Conservation (phyloP, 2,329 filamentous ascomycete genomes). For the Cucurbitaria berberidis region DNA sequence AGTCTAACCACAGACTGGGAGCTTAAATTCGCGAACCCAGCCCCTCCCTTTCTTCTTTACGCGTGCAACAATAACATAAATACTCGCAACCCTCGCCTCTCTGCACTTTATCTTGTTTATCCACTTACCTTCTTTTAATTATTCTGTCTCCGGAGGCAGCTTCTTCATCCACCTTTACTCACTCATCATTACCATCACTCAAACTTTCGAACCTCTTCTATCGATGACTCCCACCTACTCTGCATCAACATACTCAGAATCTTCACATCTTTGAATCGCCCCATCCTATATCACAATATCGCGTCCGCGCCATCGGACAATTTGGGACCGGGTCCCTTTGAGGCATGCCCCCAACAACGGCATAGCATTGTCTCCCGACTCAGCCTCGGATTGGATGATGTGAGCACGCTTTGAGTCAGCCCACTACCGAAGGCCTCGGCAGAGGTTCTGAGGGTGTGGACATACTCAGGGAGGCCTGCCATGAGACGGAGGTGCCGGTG, state of each 20-base stretch:
- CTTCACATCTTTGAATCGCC: not conserved
- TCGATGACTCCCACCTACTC: not conserved
- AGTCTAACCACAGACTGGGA: not conserved
- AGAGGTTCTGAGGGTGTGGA: conserved; percentile 1
- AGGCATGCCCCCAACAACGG: conserved; percentile 6
- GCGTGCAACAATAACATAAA: conserved; percentile 1
- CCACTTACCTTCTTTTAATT: not conserved
- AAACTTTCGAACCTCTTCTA: not conserved
- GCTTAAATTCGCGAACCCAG: conserved; percentile 9
- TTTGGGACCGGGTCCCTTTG: not conserved
- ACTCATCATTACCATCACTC: not conserved
- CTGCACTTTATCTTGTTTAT: not conserved
- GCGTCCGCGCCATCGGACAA: conserved; percentile 2
- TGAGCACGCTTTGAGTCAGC: conserved; percentile 2
- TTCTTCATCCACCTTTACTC: not conserved
- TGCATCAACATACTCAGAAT: not conserved
- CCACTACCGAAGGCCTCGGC: conserved; percentile 5
- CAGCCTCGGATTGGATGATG: conserved; percentile 14
- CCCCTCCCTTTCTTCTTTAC: not conserved
- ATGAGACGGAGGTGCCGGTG: no score
- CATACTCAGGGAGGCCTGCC: not conserved
- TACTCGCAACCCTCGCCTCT: not conserved
- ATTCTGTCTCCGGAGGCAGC: conserved; percentile 8
- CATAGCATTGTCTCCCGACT: conserved; percentile 13
- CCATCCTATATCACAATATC: not conserved